Percentiles rank a stretch among this genome's conserved stretches.
These are phyloP conservation scores for peach (Prunus persica) DNA, from an alignment of 306 rosid species.

Conservation along the genomic window DNA sequence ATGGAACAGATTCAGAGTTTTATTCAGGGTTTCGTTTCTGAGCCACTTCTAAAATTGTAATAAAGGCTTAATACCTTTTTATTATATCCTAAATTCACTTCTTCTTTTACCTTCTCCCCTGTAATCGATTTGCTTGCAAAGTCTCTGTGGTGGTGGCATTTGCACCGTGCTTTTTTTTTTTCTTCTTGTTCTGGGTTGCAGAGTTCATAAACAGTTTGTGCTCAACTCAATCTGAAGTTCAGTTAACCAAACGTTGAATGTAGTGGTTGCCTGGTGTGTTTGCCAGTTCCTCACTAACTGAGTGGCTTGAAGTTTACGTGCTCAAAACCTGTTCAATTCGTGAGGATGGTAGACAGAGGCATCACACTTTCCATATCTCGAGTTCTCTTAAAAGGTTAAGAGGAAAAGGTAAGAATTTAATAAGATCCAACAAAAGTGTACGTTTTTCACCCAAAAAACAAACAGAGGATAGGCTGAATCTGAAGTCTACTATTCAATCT, in stretches of 20 bases:
- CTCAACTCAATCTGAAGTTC: background rate
- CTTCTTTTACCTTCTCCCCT: background rate
- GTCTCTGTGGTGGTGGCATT: background rate
- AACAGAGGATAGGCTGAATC: background rate
- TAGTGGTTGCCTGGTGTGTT: too few species aligned
- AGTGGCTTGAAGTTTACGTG: too few species aligned
- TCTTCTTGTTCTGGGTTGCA: too few species aligned
- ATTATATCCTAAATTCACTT: background rate
- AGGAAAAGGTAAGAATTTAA: background rate
- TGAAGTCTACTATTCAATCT: slow-evolving; percentile 50
- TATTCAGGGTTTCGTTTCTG: slow-evolving; percentile 2
- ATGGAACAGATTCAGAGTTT: slow-evolving; percentile 14
- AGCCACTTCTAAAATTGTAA: slow-evolving; percentile 19
- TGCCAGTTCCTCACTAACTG: too few species aligned
- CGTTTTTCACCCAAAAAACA: too few species aligned
- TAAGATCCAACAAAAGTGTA: background rate
- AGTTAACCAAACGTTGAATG: too few species aligned
- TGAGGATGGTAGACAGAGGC: background rate
- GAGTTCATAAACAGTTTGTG: too few species aligned
- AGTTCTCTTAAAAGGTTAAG: background rate
- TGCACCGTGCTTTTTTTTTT: background rate
- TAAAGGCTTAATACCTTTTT: background rate
- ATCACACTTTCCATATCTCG: background rate
- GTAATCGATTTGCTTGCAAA: background rate
- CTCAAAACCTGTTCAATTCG: too few species aligned